Evolutionary conservation across 148 eudicot genomes (phyloP).

Genomic region (Arctostaphylos glauca): DNA sequence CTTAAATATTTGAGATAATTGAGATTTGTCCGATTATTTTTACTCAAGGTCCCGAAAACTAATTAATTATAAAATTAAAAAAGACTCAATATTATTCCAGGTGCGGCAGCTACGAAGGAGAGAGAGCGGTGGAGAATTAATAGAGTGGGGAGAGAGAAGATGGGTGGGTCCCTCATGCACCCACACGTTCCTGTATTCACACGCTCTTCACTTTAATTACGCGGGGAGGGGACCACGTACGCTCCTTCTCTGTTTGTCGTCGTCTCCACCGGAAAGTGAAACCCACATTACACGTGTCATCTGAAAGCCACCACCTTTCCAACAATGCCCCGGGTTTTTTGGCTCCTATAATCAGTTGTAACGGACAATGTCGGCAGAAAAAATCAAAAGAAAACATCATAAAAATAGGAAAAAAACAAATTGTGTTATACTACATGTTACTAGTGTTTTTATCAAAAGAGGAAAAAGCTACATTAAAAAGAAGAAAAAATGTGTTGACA

Average conservation of each 20-base stretch:
- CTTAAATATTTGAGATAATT: too few species aligned
- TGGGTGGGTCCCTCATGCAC: background rate
- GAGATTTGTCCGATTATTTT: too few species aligned
- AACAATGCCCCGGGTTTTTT: background rate
- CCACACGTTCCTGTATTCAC: background rate
- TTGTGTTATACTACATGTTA: too few species aligned
- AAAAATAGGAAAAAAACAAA: too few species aligned
- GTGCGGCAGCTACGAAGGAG: too few species aligned
- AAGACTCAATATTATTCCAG: too few species aligned
- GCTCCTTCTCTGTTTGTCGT: background rate
- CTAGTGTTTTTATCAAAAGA: too few species aligned
- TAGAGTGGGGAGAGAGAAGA: background rate
- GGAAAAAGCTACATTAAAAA: too few species aligned
- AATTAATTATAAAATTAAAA: too few species aligned
- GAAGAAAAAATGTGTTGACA: too few species aligned
- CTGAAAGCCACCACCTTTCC: background rate
- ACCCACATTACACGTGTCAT: background rate
- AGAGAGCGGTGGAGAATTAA: background rate
- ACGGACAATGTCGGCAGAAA: background rate
- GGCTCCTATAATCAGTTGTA: background rate
- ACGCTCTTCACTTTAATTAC: background rate
- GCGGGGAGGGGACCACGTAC: background rate
- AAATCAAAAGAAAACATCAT: too few species aligned
- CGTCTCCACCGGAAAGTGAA: background rate
- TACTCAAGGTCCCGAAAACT: too few species aligned